A percentile compares a stretch with the other conserved stretches of the same genome.
Conservation (phyloP, 2,329 filamentous ascomycete genomes). For the Stromatinia cepivora region DNA sequence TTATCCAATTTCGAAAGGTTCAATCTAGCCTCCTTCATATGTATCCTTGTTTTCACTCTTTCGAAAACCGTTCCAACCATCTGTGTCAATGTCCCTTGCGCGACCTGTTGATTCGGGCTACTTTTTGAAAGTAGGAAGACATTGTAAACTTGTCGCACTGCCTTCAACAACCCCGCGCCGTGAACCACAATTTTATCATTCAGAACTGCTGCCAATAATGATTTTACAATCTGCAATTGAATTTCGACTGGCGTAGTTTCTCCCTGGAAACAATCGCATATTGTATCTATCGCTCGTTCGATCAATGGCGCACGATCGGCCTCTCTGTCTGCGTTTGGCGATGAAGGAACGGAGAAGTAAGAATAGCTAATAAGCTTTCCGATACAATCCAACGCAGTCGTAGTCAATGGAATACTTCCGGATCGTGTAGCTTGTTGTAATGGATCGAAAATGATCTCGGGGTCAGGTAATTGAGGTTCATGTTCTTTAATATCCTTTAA, state of each 20-base stretch:
- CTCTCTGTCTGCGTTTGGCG: slow-evolving; percentile 44
- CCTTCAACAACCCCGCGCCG: slow-evolving; percentile 91
- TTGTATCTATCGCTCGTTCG: slow-evolving; percentile 96
- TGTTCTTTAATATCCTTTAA: slow-evolving; percentile 83
- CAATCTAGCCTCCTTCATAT: slow-evolving; percentile 79
- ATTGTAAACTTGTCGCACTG: slow-evolving; percentile 97
- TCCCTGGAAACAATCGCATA: slow-evolving; percentile 98
- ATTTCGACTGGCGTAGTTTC: slow-evolving; percentile 90
- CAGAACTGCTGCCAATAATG: slow-evolving; percentile 86
- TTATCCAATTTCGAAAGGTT: slow-evolving; percentile 45
- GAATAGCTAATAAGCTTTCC: slow-evolving; percentile 99
- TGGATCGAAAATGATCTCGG: slow-evolving; percentile 88
- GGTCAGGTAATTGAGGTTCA: slow-evolving; percentile 78
- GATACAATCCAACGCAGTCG: slow-evolving; percentile 92
- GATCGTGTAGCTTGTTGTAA: slow-evolving; percentile 87
- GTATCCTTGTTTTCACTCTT: slow-evolving; percentile 80
- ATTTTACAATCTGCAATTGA: slow-evolving; percentile 98
- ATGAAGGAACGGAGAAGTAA: slow-evolving; percentile 79
- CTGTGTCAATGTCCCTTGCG: slow-evolving; percentile 93
- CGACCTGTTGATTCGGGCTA: slow-evolving; percentile 92
- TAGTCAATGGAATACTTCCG: slow-evolving; percentile 80
- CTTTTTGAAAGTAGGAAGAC: slow-evolving; percentile 95
- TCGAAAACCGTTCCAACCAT: slow-evolving; percentile 99
- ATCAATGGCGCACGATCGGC: slow-evolving; percentile 70
- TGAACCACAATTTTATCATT: slow-evolving; percentile 99